Evolutionary conservation across 768 basidiomycete species (phyloP).

Genomic region (Tulasnella calospora): DNA sequence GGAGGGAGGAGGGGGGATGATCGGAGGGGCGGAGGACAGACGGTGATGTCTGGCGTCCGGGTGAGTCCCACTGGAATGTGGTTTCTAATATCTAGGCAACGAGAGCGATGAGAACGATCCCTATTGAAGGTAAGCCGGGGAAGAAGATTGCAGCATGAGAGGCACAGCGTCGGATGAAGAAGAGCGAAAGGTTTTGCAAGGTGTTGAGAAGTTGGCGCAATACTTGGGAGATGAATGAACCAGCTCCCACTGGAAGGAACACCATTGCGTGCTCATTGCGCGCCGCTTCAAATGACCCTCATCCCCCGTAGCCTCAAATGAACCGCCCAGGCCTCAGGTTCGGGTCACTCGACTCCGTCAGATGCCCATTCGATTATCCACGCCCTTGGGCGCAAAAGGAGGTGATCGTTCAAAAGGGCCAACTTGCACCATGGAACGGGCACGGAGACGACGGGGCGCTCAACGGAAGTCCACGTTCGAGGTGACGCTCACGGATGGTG

Average conservation of each 20-base stretch:
- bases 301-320: neutral
- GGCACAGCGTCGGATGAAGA: constrained; percentile 4
- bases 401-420: neutral
- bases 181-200: neutral
- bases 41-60: neutral
- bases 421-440: neutral
- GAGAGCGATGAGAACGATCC: constrained; percentile 8
- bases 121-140: neutral
- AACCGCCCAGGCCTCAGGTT: neutral
- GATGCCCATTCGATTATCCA: neutral
- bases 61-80: neutral
- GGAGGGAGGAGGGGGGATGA: neutral
- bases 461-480: too few species aligned
- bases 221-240: neutral
- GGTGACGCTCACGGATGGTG: too few species aligned
- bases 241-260: neutral
- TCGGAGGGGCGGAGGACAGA: neutral
- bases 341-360: neutral
- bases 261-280: constrained; percentile 22
- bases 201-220: constrained; percentile 14
- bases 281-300: neutral
- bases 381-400: neutral
- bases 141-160: neutral
- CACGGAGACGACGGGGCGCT: too few species aligned
- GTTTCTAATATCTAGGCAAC: neutral